Base-by-base conservation (phyloP, 352 stramenopile genomes). In the Globisporangium iwayamae region DNA sequence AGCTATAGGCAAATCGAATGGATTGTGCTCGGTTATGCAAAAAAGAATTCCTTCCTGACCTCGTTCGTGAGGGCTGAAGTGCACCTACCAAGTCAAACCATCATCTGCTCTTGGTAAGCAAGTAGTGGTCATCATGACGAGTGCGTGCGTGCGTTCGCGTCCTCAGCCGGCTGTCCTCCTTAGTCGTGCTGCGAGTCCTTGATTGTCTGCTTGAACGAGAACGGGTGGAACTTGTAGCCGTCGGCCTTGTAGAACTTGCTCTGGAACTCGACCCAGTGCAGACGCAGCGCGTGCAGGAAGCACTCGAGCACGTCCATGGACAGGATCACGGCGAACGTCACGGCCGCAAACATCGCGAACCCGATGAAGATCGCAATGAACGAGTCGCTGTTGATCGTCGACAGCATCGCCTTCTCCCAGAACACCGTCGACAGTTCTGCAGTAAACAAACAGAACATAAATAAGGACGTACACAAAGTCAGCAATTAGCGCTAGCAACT, bases 201-300 rank as follows among this genome's bases (percentile, higher is more conserved):
- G 64, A 92, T 92, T 47, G 81, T 75, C 63, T 92, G 77, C 68
- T 90, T 89, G 85, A 99, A 99, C 52, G 87, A 97, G 66, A 98
- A 98, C 41, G 96, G 96, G 59, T 94, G 78, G 85, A 99, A 99
- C 70, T 97, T 97, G 75, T 98, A 82, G 50, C 97, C 97, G 77
- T 99, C 97, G 11, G 96, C 97, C 70, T 98, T 96, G 85, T 98
- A 99, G 72, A 99, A 99, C 80, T 99, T 99, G 85, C 93, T 98
- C 81, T 99, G 97, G 82, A 99, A 99, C 82, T 99, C 97, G 60
- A 99, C 84, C 98, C 98, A 99, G 79, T 99, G 97, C 66, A 99
- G 86, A 91, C 98, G 96, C 60, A 99, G 85, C 14, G 97, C 96
- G 77, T 99, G 98, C 56, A 99, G 81, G 79, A 99, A 99, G 75